Conservation (phyloP, 441 rosid genomes). For the Eugenia klotzschiana region DNA sequence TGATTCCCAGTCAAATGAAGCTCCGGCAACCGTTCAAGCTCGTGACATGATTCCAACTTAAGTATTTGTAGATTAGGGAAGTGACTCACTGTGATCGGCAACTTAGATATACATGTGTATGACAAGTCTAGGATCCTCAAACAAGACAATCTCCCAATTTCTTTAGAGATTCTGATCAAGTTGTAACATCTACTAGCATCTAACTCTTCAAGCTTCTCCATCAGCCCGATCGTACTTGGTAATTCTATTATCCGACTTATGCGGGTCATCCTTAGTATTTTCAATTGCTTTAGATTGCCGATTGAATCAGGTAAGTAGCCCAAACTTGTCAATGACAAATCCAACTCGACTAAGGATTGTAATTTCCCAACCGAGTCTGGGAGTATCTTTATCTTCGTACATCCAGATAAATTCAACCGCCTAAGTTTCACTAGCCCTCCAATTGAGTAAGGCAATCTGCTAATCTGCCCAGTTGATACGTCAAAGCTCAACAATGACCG, state of each 20-base stretch:
- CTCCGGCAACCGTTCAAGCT: background rate
- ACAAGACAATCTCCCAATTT: background rate
- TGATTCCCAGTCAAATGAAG: background rate
- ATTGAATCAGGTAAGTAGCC: background rate
- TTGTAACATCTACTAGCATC: background rate
- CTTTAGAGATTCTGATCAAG: background rate
- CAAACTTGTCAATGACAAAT: accelerated
- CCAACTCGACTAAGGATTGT: background rate
- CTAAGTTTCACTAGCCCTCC: background rate
- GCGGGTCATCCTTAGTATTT: background rate
- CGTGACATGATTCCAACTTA: accelerated
- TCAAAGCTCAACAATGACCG: background rate
- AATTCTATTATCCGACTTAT: background rate
- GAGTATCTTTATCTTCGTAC: accelerated
- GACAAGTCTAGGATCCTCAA: background rate
- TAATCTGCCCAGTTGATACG: background rate
- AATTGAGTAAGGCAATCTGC: background rate
- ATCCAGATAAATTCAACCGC: accelerated
- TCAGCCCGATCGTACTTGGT: background rate
- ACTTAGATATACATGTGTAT: too few species aligned
- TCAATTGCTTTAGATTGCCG: background rate
- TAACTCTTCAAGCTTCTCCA: background rate
- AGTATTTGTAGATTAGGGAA: background rate
- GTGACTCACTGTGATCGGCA: accelerated
- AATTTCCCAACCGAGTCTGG: background rate